Base-by-base conservation (phyloP, 1,284 basidiomycete species). In the Fomitopsis palustris region DNA sequence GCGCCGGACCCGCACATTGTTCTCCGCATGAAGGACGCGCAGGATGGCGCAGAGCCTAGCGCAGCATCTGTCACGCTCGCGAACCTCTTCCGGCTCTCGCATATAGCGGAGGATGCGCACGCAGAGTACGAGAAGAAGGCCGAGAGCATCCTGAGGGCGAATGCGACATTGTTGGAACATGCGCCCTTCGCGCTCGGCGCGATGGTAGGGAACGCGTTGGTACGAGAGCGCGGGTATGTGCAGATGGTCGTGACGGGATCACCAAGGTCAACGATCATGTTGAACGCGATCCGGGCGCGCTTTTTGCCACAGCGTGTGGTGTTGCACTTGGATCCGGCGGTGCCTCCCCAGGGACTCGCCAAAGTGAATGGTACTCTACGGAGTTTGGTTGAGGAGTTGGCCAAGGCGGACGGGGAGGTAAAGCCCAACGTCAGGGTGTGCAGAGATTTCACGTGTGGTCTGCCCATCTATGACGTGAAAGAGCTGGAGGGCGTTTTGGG, bases 11-110 rank as follows among this genome's bases (percentile, higher is more conserved):
- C 68, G 43, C 70, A 74, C 59, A 75, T 79, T 38, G 64, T 79
- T 25, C 68, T 78, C 7, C 67, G 78, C 8, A 72, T 78, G 72
- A 78, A 79, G 64, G 78, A 78, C 43, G 66, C 69, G 3, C 70
- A 71, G 73, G 78, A 80, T 55, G 77, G 77, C 3, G 77, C 78
- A 0, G 78, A 80, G 64, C 78, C 78, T 1, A 77, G 76, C 21
- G 75, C 77, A 1, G 70, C 67, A 12, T 76, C 76, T 1, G 64
- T 78, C 4, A 69, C 77, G 0, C 64, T 75, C 0, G 72, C 72
- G 41, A 80, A 80, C 64, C 65, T 78, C 39, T 67, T 70, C n/a
- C 69, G 76, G 5, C 69, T 79, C 8, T 66, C 73, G 2, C 67
- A 74, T 53, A 64, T 77, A 29, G 71, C 66, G 4, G 70, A 73